Conservation (phyloP, 2,329 filamentous ascomycete genomes). For the Pseudogymnoascus sp. region DNA sequence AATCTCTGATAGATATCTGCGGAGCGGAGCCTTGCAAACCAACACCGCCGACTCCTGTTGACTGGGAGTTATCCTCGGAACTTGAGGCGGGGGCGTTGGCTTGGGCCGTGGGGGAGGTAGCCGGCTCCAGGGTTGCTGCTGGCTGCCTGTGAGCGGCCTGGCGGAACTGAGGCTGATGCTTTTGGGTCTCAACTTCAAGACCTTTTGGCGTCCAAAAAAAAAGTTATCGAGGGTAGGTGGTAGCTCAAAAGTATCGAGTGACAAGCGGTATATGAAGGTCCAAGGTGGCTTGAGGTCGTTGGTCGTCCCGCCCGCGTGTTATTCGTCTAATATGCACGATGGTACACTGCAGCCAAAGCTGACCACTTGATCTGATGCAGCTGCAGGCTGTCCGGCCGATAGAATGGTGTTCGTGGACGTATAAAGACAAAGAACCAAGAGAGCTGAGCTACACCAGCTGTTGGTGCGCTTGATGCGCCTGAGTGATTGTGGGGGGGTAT, state of each 20-base stretch:
- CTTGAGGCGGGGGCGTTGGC: constrained; percentile 5
- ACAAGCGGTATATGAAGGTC: neutral
- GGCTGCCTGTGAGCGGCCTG: constrained; percentile 2
- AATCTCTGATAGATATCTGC: constrained; percentile 7
- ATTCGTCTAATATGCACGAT: neutral
- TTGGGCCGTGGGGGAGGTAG: neutral
- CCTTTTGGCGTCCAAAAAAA: neutral
- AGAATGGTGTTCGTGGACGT: neutral
- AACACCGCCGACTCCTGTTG: constrained; percentile 5
- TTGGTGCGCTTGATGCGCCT: constrained; percentile 8
- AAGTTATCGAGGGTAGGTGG: neutral
- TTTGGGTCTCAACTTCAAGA: neutral
- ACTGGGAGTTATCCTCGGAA: neutral
- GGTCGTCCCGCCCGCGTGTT: neutral
- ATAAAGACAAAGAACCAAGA: neutral
- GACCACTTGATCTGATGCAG: constrained; percentile 8
- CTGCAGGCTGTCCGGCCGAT: neutral
- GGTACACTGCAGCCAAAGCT: constrained; percentile 2
- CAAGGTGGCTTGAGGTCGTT: neutral
- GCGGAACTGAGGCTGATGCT: constrained; percentile 1
- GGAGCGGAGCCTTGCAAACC: constrained; percentile 3
- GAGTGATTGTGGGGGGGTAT: neutral
- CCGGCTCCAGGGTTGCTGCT: neutral
- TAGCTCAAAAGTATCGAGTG: constrained; percentile 4
- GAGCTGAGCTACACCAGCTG: constrained; percentile 1